Conservation (phyloP, 202 grass and related monocot genomes). For the Digitaria exilis region DNA sequence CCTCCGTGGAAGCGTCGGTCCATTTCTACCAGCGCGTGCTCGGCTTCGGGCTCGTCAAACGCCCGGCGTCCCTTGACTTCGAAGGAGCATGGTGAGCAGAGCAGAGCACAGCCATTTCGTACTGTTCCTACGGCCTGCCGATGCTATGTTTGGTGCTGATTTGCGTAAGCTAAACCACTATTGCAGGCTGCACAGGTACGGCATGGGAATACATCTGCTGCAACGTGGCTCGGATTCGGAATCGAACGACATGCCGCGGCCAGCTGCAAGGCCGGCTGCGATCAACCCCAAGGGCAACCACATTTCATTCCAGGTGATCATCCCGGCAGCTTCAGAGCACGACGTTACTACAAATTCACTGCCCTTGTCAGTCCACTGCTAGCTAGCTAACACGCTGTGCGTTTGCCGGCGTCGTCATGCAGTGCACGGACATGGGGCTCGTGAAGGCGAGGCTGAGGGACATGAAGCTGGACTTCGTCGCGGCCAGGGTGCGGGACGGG, state of each 20-base stretch:
- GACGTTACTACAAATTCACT: background rate
- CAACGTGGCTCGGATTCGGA: slow-evolving; percentile 31
- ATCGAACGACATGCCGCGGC: background rate
- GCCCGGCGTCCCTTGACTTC: slow-evolving; percentile 74
- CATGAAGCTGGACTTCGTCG: slow-evolving; percentile 50
- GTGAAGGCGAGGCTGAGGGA: slow-evolving; percentile 49
- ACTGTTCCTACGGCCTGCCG: background rate
- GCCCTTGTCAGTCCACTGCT: background rate
- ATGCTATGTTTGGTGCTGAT: background rate
- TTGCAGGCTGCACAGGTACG: slow-evolving; percentile 68
- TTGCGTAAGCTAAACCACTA: background rate
- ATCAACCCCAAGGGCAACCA: slow-evolving; percentile 84
- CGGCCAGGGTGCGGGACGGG: slow-evolving; percentile 49
- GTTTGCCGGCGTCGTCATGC: slow-evolving; percentile 31
- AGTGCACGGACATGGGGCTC: slow-evolving; percentile 59
- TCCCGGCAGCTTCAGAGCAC: no score
- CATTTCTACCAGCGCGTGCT: slow-evolving; percentile 73
- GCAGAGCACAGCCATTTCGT: background rate
- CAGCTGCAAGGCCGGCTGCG: background rate
- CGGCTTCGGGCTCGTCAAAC: slow-evolving; percentile 72
- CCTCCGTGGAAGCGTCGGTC: slow-evolving; percentile 57
- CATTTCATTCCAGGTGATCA: slow-evolving; percentile 81
- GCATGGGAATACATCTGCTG: slow-evolving; percentile 72
- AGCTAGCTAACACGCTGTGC: background rate
- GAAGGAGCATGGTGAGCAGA: slow-evolving; percentile 68